Evolutionary conservation across 2,329 filamentous ascomycete species (phyloP).

Genomic region (Penicillium sp.): DNA sequence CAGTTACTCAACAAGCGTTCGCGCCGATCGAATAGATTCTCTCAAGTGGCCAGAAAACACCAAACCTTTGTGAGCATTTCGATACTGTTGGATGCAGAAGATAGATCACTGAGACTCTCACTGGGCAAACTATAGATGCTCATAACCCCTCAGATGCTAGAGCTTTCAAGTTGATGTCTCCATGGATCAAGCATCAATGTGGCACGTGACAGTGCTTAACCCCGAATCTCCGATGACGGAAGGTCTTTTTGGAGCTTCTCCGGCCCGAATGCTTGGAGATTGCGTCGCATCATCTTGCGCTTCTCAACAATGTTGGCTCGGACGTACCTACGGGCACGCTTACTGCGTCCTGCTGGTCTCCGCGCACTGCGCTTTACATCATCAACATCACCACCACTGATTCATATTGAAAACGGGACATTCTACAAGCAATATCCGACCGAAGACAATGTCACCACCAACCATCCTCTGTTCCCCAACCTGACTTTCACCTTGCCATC

Average conservation of each 20-base stretch:
- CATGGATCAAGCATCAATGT: no score
- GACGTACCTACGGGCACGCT: constrained; percentile 10
- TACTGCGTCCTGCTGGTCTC: not conserved
- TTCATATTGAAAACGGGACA: constrained; percentile 70
- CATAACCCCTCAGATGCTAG: not conserved
- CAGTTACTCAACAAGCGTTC: no score
- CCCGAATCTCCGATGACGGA: constrained; percentile 4
- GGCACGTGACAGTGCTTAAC: constrained; percentile 2
- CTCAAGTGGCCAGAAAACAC: no score
- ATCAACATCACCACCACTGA: constrained; percentile 56
- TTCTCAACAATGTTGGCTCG: constrained; percentile 12
- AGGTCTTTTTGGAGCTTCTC: not conserved
- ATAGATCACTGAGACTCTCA: no score
- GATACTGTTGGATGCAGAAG: no score
- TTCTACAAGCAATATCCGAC: constrained; percentile 74
- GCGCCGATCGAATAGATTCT: no score
- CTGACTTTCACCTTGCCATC: constrained; percentile 66
- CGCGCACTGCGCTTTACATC: constrained; percentile 7
- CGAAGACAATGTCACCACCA: constrained; percentile 32
- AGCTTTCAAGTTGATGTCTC: no score
- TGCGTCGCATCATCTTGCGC: not conserved
- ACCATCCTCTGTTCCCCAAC: constrained; percentile 67
- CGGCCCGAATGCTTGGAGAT: not conserved
- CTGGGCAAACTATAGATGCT: not conserved
- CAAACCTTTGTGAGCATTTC: no score